Percentiles rank a stretch among this genome's conserved stretches.
Conservation (phyloP, 2,329 filamentous ascomycete genomes). For the Colletotrichum tropicale region DNA sequence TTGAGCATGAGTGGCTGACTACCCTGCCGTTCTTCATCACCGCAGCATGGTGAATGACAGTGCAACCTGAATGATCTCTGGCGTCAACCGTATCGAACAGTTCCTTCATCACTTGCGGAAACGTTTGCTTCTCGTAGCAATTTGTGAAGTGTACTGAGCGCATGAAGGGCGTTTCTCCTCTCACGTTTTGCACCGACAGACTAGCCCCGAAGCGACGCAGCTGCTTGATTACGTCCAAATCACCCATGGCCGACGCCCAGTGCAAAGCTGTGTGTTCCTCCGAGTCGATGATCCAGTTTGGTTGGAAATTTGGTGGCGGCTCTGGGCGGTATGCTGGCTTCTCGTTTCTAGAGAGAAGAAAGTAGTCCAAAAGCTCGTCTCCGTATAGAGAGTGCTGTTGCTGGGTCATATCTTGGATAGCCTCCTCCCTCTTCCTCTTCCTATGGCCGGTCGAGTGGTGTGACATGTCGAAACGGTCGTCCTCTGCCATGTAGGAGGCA, state of each 20-base stretch:
- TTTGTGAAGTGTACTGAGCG: slow-evolving; percentile 96
- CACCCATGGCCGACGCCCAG: slow-evolving; percentile 98
- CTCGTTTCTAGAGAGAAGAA: slow-evolving; percentile 84
- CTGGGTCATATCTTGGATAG: slow-evolving; percentile 68
- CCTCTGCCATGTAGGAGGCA: slow-evolving; percentile 84
- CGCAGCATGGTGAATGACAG: slow-evolving; percentile 93
- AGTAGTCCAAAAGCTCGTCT: slow-evolving; percentile 94
- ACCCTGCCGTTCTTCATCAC: slow-evolving; percentile 82
- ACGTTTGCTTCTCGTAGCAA: slow-evolving; percentile 91
- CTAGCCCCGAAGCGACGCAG: slow-evolving; percentile 81
- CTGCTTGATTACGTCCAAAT: slow-evolving; percentile 88
- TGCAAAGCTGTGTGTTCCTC: slow-evolving; percentile 93
- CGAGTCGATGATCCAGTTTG: slow-evolving; percentile 91
- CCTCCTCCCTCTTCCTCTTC: slow-evolving; percentile 79
- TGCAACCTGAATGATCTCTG: slow-evolving; percentile 81
- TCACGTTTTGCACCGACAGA: slow-evolving; percentile 70
- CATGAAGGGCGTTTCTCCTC: slow-evolving; percentile 91
- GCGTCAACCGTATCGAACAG: slow-evolving; percentile 82
- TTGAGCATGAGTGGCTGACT: slow-evolving; percentile 85
- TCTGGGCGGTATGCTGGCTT: slow-evolving; percentile 74
- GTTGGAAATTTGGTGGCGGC: slow-evolving; percentile 84
- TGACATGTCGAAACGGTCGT: slow-evolving; percentile 75
- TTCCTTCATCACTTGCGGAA: slow-evolving; percentile 82
- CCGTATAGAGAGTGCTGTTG: slow-evolving; percentile 90
- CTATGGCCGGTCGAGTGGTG: slow-evolving; percentile 64